Base-by-base conservation (phyloP, 768 basidiomycete genomes). In the Boletus rubescentipes region DNA sequence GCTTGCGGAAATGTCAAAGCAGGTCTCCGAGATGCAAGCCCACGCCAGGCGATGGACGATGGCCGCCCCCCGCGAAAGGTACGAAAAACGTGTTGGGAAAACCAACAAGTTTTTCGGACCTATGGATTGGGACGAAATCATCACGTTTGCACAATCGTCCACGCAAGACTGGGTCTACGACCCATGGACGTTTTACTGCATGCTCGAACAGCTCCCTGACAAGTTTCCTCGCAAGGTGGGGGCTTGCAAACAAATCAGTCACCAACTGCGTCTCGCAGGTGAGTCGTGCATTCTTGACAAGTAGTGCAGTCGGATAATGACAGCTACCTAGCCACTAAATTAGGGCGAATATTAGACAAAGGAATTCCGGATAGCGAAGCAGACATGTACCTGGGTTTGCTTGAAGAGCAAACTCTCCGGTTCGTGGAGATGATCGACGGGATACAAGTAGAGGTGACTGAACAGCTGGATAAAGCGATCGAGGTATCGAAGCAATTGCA, bases 101-200 rank as follows among this genome's bases (percentile, higher is more conserved):
- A 14, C 43, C 35, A 36, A 43, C 30, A 20, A 41, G 2, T n/a
- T 12, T 14, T 46, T 47, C 11, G 30, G 4, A 36, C 29, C 29
- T 15, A 56, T 47, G 46, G 16, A 21, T 26, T 57, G 40, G 30
- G 40, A 43, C 31, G 53, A 55, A 4, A 47, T 57, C 35, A 43
- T 44, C 21, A n/a, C 7, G 9, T 47, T 55, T 5, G 39, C 30
- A 9, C 20, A 34, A 5, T 4, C 5, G 11, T 4, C 16, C 12
- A n/a, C 9, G 18, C 10, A 39, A 18, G 42, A 57, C 21, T 44
- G 41, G 30, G 2, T 12, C 9, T 35, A 12, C 16, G 42, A 48
- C 23, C 46, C 36, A 3, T 45, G 41, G 37, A 23, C 12, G 8
- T 30, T 45, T 35, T 16, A 31, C 3, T 36, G 26, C 21, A 38